A percentile compares a stretch with the other conserved stretches of the same genome.
Conservation (phyloP, 352 stramenopile genomes). For the Blastocystis sp. region DNA sequence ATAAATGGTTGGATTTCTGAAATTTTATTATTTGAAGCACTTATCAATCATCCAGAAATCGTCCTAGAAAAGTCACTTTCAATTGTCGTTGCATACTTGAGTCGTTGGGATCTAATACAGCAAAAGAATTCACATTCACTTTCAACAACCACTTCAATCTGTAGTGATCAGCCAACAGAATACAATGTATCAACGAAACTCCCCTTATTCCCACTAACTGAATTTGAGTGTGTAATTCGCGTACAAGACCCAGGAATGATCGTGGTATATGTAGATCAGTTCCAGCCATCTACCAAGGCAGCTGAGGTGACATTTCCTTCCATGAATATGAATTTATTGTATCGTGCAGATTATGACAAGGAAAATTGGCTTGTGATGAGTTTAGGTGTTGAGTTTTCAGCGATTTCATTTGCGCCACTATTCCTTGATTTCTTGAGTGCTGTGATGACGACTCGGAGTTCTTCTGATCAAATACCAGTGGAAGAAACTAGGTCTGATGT, state of each 20-base stretch:
- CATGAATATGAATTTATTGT: not conserved
- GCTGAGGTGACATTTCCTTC: constrained; percentile 15
- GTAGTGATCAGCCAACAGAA: not conserved
- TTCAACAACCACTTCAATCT: not conserved
- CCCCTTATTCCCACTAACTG: not conserved
- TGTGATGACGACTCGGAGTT: not conserved
- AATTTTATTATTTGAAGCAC: not conserved
- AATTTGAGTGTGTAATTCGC: not conserved
- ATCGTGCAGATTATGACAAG: not conserved
- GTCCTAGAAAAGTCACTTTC: constrained; percentile 5
- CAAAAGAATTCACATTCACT: not conserved
- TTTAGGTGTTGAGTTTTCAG: not conserved
- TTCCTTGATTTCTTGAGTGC: not conserved
- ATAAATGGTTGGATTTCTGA: not conserved
- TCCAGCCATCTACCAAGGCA: not conserved
- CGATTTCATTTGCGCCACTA: not conserved
- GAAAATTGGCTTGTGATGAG: not conserved
- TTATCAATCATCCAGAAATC: not conserved
- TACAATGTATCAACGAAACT: not conserved
- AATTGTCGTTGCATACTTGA: not conserved
- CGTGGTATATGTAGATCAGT: not conserved
- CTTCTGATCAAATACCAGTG: not conserved
- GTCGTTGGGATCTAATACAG: not conserved
- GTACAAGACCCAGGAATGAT: constrained; percentile 15
- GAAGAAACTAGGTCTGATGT: not conserved